Evolutionary conservation across 192 early-diverging fungal species (phyloP), one percentile per base, ranked within the genome.

Genomic region (Podila verticillata): DNA sequence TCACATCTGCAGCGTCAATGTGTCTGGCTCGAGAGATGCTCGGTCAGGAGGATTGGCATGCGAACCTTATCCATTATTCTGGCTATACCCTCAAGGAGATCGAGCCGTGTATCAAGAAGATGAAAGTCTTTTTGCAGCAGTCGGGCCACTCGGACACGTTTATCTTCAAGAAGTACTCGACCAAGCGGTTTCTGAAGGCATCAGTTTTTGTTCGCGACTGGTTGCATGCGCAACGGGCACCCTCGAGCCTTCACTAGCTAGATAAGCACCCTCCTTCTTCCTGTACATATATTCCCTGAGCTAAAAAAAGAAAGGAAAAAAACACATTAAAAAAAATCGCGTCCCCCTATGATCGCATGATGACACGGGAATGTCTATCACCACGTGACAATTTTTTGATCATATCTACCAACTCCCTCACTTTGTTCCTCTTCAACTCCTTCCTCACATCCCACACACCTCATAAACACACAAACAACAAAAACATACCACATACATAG

Each of bases 1-100:
- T 84, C 63, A 83, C 95, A 34, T 94, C 97, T 19, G 95, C 92
- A 10, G 92, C 96, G 2, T 83, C 90, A 20, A 84, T 95, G 32
- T 97, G 87, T 84, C 84, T 98, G 10, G 93, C 97, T 0, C 87
- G 95, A 36, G 84, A 87, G 65, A 96, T 98, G 92, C 89, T 97
- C 54, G 75, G 86, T 36, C 74, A 88, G 5, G 88, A 88, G 8
- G 63, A 79, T 20, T 99, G 98, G 92, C 66, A 91, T 65, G 81
- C 70, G 58, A 92, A 94, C 70, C 74, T 97, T 61, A 67, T 81
- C 30, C 90, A 93, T 75, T 96, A 93, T 72, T 94, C 95, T 8
- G 94, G 92, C 1, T 99, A 95, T 83, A 85, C 88, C 20, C 89
- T 92, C 69, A 78, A 81, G 4, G 89, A 95, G 62, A 65, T 99